phyloP scores from a whole-genome alignment of 2,329 filamentous ascomycete species.

The Monilinia laxa region DNA sequence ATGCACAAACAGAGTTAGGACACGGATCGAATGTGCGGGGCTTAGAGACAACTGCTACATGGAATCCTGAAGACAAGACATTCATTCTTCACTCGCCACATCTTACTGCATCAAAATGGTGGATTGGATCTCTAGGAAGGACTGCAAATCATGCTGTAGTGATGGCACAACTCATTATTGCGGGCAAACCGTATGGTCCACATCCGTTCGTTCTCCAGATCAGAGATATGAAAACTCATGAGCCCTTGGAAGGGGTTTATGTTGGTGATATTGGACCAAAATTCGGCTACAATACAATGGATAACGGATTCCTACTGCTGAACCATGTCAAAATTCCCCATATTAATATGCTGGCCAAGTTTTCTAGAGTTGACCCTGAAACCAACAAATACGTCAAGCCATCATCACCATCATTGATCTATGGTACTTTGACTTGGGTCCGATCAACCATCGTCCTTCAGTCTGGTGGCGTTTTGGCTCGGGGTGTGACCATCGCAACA shows the following conservation, averaged over 20 bases:
- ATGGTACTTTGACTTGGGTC: constrained; percentile 75
- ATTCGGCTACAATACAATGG: constrained; percentile 78
- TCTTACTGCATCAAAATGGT: constrained; percentile 78
- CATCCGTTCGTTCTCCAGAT: constrained; percentile 79
- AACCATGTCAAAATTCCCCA: constrained; percentile 76
- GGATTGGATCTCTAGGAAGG: constrained; percentile 76
- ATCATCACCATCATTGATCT: constrained; percentile 65
- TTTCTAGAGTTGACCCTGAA: constrained; percentile 65
- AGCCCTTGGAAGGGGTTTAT: constrained; percentile 66
- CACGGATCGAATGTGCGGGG: constrained; percentile 76
- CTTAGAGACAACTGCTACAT: constrained; percentile 50
- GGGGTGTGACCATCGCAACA: constrained; percentile 75
- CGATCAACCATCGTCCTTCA: constrained; percentile 72
- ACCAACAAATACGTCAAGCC: constrained; percentile 68
- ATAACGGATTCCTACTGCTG: constrained; percentile 77
- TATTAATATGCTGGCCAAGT: constrained; percentile 70
- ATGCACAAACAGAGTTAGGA: constrained; percentile 77
- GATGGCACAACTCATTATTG: constrained; percentile 72
- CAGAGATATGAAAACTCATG: constrained; percentile 66
- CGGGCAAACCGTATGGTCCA: constrained; percentile 67
- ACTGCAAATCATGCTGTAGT: constrained; percentile 76
- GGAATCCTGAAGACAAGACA: constrained; percentile 71
- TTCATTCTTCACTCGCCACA: constrained; percentile 73
- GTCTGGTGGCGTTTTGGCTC: constrained; percentile 67
- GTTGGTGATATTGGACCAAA: constrained; percentile 81